Evolutionary conservation across 352 stramenopile genomes (phyloP).

Genomic region (Pythium biforme): DNA sequence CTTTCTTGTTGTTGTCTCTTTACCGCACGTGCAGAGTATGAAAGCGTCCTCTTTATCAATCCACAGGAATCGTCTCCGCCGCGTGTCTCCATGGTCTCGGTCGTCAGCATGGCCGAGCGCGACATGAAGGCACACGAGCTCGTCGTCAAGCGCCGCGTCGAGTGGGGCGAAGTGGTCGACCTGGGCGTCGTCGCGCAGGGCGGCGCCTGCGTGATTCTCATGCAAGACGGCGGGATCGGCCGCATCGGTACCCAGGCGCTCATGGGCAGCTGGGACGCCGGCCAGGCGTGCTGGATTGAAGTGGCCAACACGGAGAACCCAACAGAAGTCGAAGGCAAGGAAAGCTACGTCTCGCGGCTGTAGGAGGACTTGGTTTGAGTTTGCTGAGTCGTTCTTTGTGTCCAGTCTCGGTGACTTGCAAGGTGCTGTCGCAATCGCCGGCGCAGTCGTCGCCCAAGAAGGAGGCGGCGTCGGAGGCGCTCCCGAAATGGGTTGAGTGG

Average conservation of each 20-base stretch:
- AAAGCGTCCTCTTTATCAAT: slow-evolving; percentile 72
- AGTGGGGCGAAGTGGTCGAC: slow-evolving; percentile 64
- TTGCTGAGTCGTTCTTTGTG: neutral
- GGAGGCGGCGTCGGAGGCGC: slow-evolving; percentile 29
- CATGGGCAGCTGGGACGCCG: slow-evolving; percentile 85
- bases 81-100: slow-evolving; percentile 72
- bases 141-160: slow-evolving; percentile 70
- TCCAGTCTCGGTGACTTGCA: slow-evolving; percentile 71
- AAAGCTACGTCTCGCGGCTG: neutral
- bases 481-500: slow-evolving; percentile 74
- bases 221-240: slow-evolving; percentile 67
- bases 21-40: slow-evolving; percentile 50
- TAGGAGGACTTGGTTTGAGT: neutral
- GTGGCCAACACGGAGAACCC: slow-evolving; percentile 55
- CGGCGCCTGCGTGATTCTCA: slow-evolving; percentile 74
- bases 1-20: slow-evolving; percentile 23
- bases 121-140: slow-evolving; percentile 59
- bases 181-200: slow-evolving; percentile 78
- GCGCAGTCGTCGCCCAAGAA: slow-evolving; percentile 29
- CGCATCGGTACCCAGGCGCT: slow-evolving; percentile 80
- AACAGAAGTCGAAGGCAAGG: slow-evolving; percentile 62
- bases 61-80: slow-evolving; percentile 68
- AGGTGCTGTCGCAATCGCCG: slow-evolving; percentile 51
- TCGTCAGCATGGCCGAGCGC: slow-evolving; percentile 60
- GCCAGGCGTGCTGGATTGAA: slow-evolving; percentile 75